Evolutionary conservation across 108 stramenopile species (phyloP), one percentile per base, ranked within the genome.

Genomic region (Chaetoceros muelleri): DNA sequence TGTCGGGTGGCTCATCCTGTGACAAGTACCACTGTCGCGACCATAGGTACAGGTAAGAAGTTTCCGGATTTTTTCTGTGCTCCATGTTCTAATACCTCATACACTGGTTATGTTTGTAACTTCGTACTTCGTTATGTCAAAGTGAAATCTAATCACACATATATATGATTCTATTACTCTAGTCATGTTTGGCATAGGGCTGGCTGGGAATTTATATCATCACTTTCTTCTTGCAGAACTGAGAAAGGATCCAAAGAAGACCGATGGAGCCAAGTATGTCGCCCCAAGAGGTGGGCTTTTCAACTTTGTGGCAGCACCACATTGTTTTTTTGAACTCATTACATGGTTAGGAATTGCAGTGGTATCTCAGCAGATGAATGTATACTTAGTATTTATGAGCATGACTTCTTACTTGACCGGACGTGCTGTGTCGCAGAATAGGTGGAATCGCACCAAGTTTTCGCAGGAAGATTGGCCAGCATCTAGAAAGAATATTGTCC

Each of bases 301-400:
- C 51, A 49, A 63, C 19, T 77, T 55, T 50, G 71, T 73, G 22
- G 77, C 83, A 13, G 58, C 75, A 56, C 83, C 83, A 1, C 83
- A 84, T 54, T 84, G 81, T 57, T 53, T 80, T 19, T 84, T 78
- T 63, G 83, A 84, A 44, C 49, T 84, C 18, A 46, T 84, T 40
- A 77, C 61, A 2, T 84, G 83, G 83, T 55, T 80, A 24, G 83
- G 83, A 1, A 66, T 84, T 10, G 79, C 79, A 3, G 34, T 75
- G 19, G 76, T 59, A 3, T 57, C 73, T 8, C 28, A 73, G 20
- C 71, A 78, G 2, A 30, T 73, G 0, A 78, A 75, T 23, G 70
- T 46, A 21, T 69, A 65, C 30, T 48, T 80, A 3, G 65, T 69
- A 16, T 53, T 72, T 24, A 52, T 53, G 13, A 22, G 45, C 17